Evolutionary conservation across 2,329 filamentous ascomycete genomes (phyloP).

Genomic region (Microascus cirrosus): DNA sequence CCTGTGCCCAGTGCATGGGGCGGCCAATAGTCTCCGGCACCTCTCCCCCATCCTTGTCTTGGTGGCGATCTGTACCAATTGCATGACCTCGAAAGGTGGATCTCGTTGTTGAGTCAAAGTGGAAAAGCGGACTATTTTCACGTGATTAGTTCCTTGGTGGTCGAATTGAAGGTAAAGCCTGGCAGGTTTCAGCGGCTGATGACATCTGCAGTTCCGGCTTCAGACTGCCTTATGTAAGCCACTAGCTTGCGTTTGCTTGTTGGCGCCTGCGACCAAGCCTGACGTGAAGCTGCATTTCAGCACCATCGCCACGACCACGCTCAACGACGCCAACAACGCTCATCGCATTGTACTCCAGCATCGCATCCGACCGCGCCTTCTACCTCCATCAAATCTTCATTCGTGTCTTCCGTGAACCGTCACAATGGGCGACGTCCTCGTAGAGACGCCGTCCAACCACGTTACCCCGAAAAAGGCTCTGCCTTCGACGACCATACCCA

Average conservation of each 20-base stretch:
- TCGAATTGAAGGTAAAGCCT: neutral
- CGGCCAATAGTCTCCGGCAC: neutral
- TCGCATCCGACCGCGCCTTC: neutral
- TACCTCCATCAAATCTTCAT: neutral
- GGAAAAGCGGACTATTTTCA: neutral
- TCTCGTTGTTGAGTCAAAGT: neutral
- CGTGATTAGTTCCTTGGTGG: neutral
- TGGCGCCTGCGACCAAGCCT: neutral
- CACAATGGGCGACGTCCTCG: conserved; percentile 75
- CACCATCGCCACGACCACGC: conserved; percentile 2
- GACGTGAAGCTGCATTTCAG: conserved; percentile 1
- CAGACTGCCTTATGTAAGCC: neutral
- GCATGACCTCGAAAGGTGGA: neutral
- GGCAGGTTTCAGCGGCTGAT: neutral
- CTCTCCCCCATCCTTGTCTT: neutral
- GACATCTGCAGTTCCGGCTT: neutral
- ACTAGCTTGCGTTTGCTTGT: neutral
- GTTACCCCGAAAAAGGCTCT: conserved; percentile 70
- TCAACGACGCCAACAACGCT: neutral
- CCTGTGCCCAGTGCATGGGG: neutral
- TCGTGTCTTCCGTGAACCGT: neutral
- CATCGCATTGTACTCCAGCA: neutral
- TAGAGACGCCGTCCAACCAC: conserved; percentile 69
- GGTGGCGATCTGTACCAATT: neutral
- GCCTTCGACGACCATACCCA: conserved; percentile 65